A percentile compares a stretch with the other conserved stretches of the same genome.
Conservation (phyloP, 2,329 filamentous ascomycete species). For the Apiospora kogelbergensis region DNA sequence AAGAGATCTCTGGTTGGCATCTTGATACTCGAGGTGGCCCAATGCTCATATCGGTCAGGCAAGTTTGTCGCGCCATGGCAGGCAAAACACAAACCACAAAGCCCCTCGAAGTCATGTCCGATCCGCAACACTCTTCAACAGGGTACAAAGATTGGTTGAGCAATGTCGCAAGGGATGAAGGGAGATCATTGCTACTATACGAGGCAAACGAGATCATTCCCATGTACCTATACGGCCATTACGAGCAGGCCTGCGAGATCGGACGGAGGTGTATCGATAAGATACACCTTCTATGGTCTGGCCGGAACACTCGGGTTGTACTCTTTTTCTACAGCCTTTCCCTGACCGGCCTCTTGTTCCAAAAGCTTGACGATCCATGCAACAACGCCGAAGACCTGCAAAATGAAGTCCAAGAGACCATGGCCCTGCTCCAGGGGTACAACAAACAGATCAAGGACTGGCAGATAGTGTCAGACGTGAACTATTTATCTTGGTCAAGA, state of each 20-base stretch:
- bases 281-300: conserved; percentile 55
- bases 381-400: conserved; percentile 42
- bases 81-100: conserved; percentile 64
- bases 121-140: conserved; percentile 62
- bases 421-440: conserved; percentile 54
- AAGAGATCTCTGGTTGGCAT: conserved; percentile 73
- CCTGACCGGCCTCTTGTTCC: conserved; percentile 51
- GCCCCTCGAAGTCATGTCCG: conserved; percentile 60
- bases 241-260: conserved; percentile 57
- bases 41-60: conserved; percentile 64
- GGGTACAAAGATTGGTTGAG: conserved; percentile 60
- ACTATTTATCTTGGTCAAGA: conserved; percentile 70
- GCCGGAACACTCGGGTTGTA: conserved; percentile 56
- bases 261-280: conserved; percentile 50
- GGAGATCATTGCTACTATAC: conserved; percentile 67
- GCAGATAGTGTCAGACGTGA: conserved; percentile 64
- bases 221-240: conserved; percentile 63
- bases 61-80: conserved; percentile 68
- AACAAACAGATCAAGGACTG: conserved; percentile 64
- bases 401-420: conserved; percentile 45
- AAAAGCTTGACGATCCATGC: conserved; percentile 48
- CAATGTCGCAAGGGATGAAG: conserved; percentile 55
- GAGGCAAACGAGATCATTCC: conserved; percentile 65
- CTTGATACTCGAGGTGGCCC: conserved; percentile 70
- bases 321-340: conserved; percentile 62